Evolutionary conservation across 1,139 yeast species (phyloP).

Genomic region (Debaryomyces sp.): DNA sequence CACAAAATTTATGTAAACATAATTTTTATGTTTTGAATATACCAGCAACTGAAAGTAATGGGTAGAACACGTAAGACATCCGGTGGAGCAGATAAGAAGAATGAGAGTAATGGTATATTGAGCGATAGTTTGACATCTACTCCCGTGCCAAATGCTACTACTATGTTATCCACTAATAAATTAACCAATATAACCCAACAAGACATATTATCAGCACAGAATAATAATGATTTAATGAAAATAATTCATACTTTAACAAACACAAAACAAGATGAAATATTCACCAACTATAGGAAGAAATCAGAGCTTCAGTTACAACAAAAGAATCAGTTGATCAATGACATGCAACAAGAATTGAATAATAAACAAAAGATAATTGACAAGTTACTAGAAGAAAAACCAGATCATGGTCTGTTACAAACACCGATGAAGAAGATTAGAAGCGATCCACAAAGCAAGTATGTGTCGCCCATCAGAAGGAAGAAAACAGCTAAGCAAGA

Average conservation of each 20-base stretch:
- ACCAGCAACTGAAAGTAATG: constrained; percentile 8
- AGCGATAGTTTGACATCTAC: not conserved
- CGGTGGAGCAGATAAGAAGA: constrained; percentile 3
- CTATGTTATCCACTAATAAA: not conserved
- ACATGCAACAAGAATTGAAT: constrained; percentile 27
- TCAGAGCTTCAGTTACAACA: constrained; percentile 30
- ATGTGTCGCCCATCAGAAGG: constrained; percentile 42
- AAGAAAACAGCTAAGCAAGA: constrained; percentile 22
- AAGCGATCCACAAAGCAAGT: constrained; percentile 11
- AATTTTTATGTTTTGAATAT: not conserved
- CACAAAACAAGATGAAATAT: constrained; percentile 39
- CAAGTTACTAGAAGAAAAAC: constrained; percentile 15
- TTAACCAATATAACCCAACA: constrained; percentile 28
- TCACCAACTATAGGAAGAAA: constrained; percentile 31
- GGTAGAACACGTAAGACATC: constrained; percentile 13
- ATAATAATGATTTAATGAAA: constrained; percentile 30
- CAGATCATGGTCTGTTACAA: not conserved
- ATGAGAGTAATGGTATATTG: not conserved
- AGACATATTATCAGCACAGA: constrained; percentile 32
- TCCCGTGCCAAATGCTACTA: not conserved
- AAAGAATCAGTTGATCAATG: constrained; percentile 31
- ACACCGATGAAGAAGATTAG: constrained; percentile 8
- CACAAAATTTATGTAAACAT: not conserved
- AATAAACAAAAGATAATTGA: constrained; percentile 33
- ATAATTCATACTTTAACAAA: constrained; percentile 37